Evolutionary conservation across 148 eudicot species (phyloP).

Genomic region (Cornus controversa): DNA sequence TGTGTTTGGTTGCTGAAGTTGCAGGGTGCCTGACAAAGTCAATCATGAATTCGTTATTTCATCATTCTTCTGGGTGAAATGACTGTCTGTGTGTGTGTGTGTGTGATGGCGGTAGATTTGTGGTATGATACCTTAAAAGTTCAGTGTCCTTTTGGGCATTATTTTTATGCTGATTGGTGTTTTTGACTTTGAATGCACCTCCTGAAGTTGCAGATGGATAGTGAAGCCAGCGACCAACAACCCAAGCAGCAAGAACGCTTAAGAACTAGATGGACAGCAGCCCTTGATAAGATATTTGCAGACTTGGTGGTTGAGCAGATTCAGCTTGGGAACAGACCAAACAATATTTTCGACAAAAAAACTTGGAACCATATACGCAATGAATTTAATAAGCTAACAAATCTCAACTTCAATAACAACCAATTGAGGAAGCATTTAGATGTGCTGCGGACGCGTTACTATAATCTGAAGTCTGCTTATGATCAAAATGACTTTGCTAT

Average conservation of each 20-base stretch:
- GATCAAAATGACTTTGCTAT: slow-evolving; percentile 50
- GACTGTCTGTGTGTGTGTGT: too few species aligned
- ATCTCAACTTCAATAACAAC: slow-evolving; percentile 69
- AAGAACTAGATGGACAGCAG: slow-evolving; percentile 82
- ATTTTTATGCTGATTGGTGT: neutral
- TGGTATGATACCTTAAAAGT: neutral
- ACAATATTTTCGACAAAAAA: slow-evolving; percentile 77
- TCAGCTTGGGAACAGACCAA: slow-evolving; percentile 65
- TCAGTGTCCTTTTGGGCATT: neutral
- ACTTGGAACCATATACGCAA: slow-evolving; percentile 71
- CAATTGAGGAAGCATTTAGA: slow-evolving; percentile 84
- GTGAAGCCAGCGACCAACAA: slow-evolving; percentile 43
- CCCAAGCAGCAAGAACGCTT: slow-evolving; percentile 65
- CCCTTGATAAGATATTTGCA: slow-evolving; percentile 75
- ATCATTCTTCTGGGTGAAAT: neutral
- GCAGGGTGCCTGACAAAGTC: too few species aligned
- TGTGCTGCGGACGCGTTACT: slow-evolving; percentile 72
- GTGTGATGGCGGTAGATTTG: too few species aligned
- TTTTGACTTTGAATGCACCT: neutral
- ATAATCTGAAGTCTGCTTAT: slow-evolving; percentile 52
- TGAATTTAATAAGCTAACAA: slow-evolving; percentile 56
- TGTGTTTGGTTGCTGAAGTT: too few species aligned
- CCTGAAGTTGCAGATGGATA: slow-evolving; percentile 49
- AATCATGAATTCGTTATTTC: too few species aligned
- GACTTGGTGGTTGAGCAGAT: slow-evolving; percentile 83